Percentiles rank a stretch among this genome's conserved stretches.
These are phyloP conservation scores for Fusarium buxicola DNA, from an alignment of 2,329 filamentous ascomycete species.

Conservation along the genomic window DNA sequence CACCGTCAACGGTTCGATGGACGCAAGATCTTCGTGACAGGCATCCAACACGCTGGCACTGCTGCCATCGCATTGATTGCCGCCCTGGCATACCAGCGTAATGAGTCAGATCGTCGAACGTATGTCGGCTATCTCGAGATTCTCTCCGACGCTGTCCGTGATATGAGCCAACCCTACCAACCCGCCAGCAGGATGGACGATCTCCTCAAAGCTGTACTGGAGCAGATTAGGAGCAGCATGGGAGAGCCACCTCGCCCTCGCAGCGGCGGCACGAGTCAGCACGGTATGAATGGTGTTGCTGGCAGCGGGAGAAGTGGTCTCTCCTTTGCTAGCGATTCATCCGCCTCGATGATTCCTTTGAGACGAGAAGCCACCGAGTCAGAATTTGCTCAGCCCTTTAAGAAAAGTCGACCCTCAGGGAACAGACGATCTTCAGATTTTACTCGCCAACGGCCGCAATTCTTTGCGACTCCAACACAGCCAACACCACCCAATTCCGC, in stretches of 20 bases:
- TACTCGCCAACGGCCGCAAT: constrained; percentile 46
- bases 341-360: constrained; percentile 44
- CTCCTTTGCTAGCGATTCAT: constrained; percentile 32
- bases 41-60: constrained; percentile 65
- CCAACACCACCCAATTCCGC: constrained; percentile 31
- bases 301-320: constrained; percentile 18
- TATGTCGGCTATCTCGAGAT: constrained; percentile 63
- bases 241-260: constrained; percentile 35
- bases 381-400: constrained; percentile 42
- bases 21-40: constrained; percentile 62
- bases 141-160: constrained; percentile 61
- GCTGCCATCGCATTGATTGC: constrained; percentile 66
- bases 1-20: constrained; percentile 64
- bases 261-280: constrained; percentile 33
- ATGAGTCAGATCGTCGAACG: constrained; percentile 52
- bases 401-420: constrained; percentile 46
- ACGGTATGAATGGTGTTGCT: constrained; percentile 2
- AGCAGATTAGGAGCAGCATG: constrained; percentile 56
- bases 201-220: constrained; percentile 63
- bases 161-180: constrained; percentile 65
- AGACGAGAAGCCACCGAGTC: constrained; percentile 48
- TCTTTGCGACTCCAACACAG: constrained; percentile 37
- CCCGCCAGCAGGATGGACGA: constrained; percentile 65
- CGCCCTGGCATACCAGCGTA: constrained; percentile 55
- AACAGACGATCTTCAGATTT: constrained; percentile 49